These are phyloP conservation scores for Candida insectalens DNA, from an alignment of 805 yeast genomes.

Conservation along the genomic window DNA sequence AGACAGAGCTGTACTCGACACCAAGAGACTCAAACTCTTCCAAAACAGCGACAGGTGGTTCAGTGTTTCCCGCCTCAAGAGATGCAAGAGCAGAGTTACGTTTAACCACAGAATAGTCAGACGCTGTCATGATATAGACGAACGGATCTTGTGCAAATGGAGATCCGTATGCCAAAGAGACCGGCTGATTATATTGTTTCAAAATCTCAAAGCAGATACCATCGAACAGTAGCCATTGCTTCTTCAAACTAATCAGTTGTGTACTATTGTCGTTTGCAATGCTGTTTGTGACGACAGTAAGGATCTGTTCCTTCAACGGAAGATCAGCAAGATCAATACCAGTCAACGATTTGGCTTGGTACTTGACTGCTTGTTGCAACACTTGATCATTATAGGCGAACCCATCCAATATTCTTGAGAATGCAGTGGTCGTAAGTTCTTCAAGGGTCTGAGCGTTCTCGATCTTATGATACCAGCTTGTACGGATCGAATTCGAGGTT, in stretches of 20 bases:
- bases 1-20: constrained; percentile 5
- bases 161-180: constrained; percentile 30
- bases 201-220: constrained; percentile 64
- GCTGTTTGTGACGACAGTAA: constrained; percentile 13
- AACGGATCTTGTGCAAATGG: constrained; percentile 12
- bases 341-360: constrained; percentile 9
- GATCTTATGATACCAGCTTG: constrained; percentile 7
- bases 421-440: constrained; percentile 28
- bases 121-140: constrained; percentile 26
- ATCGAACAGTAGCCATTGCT: constrained; percentile 62
- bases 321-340: constrained; percentile 6
- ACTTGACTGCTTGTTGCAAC: constrained; percentile 34
- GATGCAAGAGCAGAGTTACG: constrained; percentile 24
- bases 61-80: not conserved
- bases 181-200: constrained; percentile 42
- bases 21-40: constrained; percentile 2
- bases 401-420: constrained; percentile 37
- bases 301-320: constrained; percentile 24
- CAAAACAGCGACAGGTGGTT: constrained; percentile 1
- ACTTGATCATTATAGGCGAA: constrained; percentile 38
- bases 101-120: constrained; percentile 26
- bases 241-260: constrained; percentile 26
- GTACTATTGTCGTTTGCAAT: constrained; percentile 12
- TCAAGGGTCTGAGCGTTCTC: constrained; percentile 4
- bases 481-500: constrained; percentile 4